Base-by-base conservation (phyloP, 306 rosid genomes). In the Malus sylvestris region DNA sequence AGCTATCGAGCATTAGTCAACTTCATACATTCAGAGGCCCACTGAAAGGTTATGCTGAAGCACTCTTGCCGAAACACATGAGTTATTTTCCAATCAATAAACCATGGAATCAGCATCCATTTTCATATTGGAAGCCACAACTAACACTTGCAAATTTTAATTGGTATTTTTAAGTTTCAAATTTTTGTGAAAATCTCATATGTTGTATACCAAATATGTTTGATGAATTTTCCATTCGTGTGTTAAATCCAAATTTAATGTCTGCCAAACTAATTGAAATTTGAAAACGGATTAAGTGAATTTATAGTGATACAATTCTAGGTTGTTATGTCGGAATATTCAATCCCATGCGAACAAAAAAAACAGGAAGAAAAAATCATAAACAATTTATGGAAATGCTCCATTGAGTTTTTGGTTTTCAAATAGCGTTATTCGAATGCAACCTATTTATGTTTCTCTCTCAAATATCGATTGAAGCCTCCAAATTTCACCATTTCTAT, bases 11-110 rank as follows among this genome's bases (percentile, higher is more conserved):
- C 8, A 7, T 0, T 2, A 38, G 0, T 38, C 0, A 38, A 38
- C 42, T 38, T 35, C 2, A 38, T 38, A 38, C 0, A 0, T 35
- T 35, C 0, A 35, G 0, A 35, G 9, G 1, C 2, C 0, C 9
- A 35, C 0, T 35, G 0, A 6, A 7, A 0, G 0, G 40, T 35
- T 35, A 35, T 6, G 10, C 0, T 35, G 2, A 35, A 35, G 0
- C 10, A 35, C 2, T 8, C 9, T 35, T 7, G 2, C 40, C 2
- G 0, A 6, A 35, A 0, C 9, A 35, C 40, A 35, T 35, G 9
- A 35, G 9, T 35, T 35, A 35, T 6, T 35, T 35, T 35, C 35
- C 35, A 32, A 32, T 32, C 35, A 32, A 4, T 1, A 32, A 6
- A 33, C 5, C 68, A 29, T 30, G 22, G 62, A n/a, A 57, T n/a